Evolutionary conservation across 2,329 filamentous ascomycete species (phyloP), one percentile per base, ranked within the genome.

Genomic region (Aspergillus arachidicola): DNA sequence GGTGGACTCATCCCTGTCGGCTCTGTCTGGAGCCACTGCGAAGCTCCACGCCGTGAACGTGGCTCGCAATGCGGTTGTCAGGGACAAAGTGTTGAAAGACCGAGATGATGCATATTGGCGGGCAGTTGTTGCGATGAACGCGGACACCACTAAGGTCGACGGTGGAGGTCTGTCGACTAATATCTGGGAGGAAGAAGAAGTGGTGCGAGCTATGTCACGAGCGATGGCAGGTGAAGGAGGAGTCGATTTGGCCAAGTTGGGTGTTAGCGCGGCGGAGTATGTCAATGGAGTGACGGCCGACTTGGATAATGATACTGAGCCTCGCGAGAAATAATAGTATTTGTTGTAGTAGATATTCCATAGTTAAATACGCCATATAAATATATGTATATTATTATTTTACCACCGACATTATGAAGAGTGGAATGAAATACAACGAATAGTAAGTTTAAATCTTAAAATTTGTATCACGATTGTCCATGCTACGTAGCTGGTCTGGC

Each of bases 41-140:
- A 93, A 90, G 75, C 76, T 96, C 64, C 88, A 86, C 69, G 91
- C 91, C 0, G 80, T 91, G 43, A 91, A 88, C 9, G 88, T 96
- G 62, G 81, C 96, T 53, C 87, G 90, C 75, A 97, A 97, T 80
- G 92, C 92, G 3, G 85, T 91, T 19, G 83, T 90, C 61, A 82
- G 94, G 60, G 92, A 97, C 78, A 84, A 87, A 66, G 85, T 85
- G 50, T 80, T 97, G 76, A 87, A 93, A 63, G 82, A 78, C 2
- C 85, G 85, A 62, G 85, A 86, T 57, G 86, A 89, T 69, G 84
- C 83, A 19, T 97, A 97, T 79, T 98, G 94, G 94, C 75, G 72
- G 59, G 72, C 75, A 14, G 77, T 80, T 38, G 76, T 73, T 46
- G 79, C 81, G 4, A 87, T 89, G 66, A 93, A 58, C 51, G 64